Conservation (phyloP, 345 rosid genomes). For the Eucalyptus albens region DNA sequence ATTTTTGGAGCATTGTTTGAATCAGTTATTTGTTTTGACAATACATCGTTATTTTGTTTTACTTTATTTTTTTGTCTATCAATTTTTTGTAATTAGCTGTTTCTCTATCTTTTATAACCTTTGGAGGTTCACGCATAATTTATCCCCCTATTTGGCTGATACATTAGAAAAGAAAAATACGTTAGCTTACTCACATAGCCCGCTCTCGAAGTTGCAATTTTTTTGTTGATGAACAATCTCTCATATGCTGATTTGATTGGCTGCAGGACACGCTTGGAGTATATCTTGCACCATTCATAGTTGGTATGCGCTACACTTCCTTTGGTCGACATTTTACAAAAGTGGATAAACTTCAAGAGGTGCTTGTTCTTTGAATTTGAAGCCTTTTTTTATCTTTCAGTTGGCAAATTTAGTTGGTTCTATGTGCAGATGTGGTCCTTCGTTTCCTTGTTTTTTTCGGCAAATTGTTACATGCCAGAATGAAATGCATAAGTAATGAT, state of each 20-base stretch:
- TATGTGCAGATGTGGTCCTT: too few species aligned
- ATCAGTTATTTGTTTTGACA: too few species aligned
- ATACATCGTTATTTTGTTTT: too few species aligned
- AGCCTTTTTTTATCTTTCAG: neutral
- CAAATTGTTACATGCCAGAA: neutral
- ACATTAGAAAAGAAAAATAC: too few species aligned
- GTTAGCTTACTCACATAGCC: too few species aligned
- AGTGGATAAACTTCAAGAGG: slow-evolving; percentile 69
- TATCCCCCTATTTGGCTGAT: too few species aligned
- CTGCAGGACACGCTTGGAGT: slow-evolving; percentile 67
- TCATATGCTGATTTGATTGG: neutral
- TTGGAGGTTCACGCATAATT: too few species aligned
- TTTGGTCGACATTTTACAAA: slow-evolving; percentile 91
- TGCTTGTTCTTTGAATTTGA: neutral
- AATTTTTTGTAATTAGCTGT: too few species aligned
- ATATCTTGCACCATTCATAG: slow-evolving; percentile 73
- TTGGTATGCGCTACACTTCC: slow-evolving; percentile 75
- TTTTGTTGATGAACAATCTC: neutral
- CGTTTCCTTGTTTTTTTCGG: neutral
- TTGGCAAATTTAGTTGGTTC: neutral
- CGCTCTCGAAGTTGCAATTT: neutral
- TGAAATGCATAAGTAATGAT: neutral
- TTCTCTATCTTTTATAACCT: too few species aligned
- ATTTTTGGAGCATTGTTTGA: too few species aligned
- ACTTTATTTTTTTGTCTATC: too few species aligned